Evolutionary conservation across 31 red algal species (phyloP), one percentile per base, ranked within the genome.

Genomic region (Asparagopsis taxiformis): DNA sequence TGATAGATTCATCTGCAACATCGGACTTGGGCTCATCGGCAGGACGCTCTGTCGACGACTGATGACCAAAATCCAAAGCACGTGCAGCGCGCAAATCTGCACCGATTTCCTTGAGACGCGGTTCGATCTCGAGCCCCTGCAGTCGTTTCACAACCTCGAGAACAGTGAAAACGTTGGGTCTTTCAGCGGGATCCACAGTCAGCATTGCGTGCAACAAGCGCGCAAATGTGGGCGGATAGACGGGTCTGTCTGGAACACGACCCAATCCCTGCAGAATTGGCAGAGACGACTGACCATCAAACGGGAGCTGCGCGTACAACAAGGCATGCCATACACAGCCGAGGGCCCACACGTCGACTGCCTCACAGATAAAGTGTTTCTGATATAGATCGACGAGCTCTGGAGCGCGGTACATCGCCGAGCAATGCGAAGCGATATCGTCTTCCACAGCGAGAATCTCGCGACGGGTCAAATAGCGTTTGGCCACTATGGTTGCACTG

Each of bases 331-430:
- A 76, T 24, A 95, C 76, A 30, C 85, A 82, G 46, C 92, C 92
- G 29, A 79, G 57, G 62, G 79, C 64, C 92, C 92, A 95, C 19
- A 85, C 84, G 63, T 95, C 92, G 58, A 80, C 73, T 26, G 71
- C 60, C 51, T 82, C 79, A 33, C 85, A 81, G 52, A 67, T 67
- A 57, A 89, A 85, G 0, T 62, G 33, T 19, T 59, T 61, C 2
- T 50, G 33, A 37, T 81, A 77, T 28, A 83, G 28, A 46, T 82
- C 74, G 60, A 84, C 74, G 38, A 88, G 52, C 59, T 94, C 91
- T 2, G 91, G 91, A 0, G 91, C 83, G 31, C 74, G 58, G 68
- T 94, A 94, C 76, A 88, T 76, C 1, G 82, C 51, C 2, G 91
- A 76, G 56, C 91, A 85, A 22, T 68, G 44, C 21, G 62, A 55